Evolutionary conservation across 192 early-diverging fungal genomes (phyloP).

Genomic region (Rhizoclosmatium globosum): DNA sequence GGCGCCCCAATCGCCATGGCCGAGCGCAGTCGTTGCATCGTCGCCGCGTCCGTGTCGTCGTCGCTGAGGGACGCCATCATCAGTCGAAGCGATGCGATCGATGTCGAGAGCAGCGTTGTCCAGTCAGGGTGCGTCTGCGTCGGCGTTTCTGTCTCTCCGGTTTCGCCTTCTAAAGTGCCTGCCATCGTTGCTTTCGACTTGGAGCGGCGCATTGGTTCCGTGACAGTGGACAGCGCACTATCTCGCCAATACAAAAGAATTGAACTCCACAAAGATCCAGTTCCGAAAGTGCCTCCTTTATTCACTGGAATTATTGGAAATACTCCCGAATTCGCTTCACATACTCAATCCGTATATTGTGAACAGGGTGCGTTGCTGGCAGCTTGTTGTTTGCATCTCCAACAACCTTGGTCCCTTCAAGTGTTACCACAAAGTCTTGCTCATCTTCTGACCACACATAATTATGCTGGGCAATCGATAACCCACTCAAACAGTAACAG

Average conservation of each 20-base stretch:
- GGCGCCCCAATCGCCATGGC: not conserved
- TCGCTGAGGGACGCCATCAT: not conserved
- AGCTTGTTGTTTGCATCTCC: slow-evolving; percentile 36
- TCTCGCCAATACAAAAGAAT: not conserved
- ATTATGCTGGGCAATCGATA: slow-evolving; percentile 85
- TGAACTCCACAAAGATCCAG: too few species aligned
- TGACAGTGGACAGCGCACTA: not conserved
- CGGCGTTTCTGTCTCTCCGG: not conserved
- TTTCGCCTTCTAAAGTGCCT: too few species aligned
- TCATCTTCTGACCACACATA: slow-evolving; percentile 51
- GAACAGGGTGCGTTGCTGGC: slow-evolving; percentile 74
- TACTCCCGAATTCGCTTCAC: slow-evolving; percentile 43
- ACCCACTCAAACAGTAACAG: slow-evolving; percentile 88
- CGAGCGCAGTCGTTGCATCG: not conserved
- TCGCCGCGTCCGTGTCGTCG: not conserved
- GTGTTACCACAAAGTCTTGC: slow-evolving; percentile 55
- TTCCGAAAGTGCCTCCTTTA: too few species aligned
- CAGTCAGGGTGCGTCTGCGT: not conserved
- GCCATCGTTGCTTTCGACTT: not conserved
- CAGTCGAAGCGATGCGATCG: not conserved
- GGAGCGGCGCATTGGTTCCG: not conserved
- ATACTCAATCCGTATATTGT: slow-evolving; percentile 68
- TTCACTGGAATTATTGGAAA: slow-evolving; percentile 28
- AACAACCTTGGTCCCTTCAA: not conserved
- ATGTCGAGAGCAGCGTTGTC: not conserved